phyloP scores from a whole-genome alignment of 176 grass and related monocot species.

The Eleusine coracana region DNA sequence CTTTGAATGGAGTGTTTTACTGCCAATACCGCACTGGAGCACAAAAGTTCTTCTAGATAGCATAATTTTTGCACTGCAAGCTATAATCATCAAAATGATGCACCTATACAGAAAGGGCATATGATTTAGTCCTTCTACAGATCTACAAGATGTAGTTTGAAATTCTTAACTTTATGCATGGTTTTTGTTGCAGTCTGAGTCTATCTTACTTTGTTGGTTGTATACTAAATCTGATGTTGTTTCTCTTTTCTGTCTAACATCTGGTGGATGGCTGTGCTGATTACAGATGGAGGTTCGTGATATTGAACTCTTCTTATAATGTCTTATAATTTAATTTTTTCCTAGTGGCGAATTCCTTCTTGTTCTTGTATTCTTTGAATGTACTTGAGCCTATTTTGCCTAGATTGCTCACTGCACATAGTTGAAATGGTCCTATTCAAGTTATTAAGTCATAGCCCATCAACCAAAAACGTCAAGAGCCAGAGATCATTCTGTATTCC shows the following conservation, averaged over 20 bases:
- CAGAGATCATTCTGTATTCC: not conserved
- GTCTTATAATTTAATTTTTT: not conserved
- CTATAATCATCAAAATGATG: not conserved
- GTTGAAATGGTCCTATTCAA: constrained; percentile 19
- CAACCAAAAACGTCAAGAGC: not conserved
- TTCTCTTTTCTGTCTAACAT: constrained; percentile 25
- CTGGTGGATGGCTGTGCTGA: constrained; percentile 21
- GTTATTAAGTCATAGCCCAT: not conserved
- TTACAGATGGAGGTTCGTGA: constrained; percentile 67
- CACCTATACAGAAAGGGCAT: not conserved
- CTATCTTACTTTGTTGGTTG: not conserved
- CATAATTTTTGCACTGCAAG: not conserved
- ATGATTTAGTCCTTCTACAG: not conserved
- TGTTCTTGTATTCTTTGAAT: constrained; percentile 19
- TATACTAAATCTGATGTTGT: constrained; percentile 19
- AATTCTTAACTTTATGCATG: not conserved
- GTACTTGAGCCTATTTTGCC: not conserved
- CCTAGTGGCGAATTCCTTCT: constrained; percentile 1
- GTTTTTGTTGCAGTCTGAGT: not conserved
- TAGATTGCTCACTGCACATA: not conserved
- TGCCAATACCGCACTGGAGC: not conserved
- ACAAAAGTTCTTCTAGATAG: not conserved
- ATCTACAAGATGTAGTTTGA: not conserved
- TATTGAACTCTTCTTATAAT: constrained; percentile 5
- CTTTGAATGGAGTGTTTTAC: not conserved